A percentile compares a stretch with the other conserved stretches of the same genome.
phyloP scores from a whole-genome alignment of 2,329 filamentous ascomycete genomes.

The Elsinoe fawcettii region DNA sequence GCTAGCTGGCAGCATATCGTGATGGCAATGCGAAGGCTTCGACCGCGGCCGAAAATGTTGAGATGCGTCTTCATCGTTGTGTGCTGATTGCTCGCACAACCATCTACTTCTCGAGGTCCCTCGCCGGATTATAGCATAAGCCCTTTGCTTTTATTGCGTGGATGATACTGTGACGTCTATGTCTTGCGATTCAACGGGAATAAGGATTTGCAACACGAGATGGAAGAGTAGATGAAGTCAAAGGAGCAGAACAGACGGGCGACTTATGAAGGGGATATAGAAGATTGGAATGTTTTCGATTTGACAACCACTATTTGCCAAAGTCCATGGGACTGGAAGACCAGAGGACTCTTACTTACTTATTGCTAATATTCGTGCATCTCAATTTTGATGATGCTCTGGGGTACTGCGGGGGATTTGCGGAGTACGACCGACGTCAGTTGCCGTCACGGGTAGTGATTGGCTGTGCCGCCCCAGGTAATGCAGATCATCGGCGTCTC shows the following conservation, averaged over 20 bases:
- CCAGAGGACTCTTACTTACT: background rate
- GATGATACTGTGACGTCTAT: background rate
- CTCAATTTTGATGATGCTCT: background rate
- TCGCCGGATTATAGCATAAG: no score
- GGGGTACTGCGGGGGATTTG: background rate
- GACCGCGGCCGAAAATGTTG: slow-evolving; percentile 27
- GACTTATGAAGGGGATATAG: background rate
- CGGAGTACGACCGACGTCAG: slow-evolving; percentile 10
- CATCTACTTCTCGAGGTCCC: no score
- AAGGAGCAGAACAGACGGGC: background rate
- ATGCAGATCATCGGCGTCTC: background rate
- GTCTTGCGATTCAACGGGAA: background rate
- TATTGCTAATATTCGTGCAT: background rate
- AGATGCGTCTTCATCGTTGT: slow-evolving; percentile 18
- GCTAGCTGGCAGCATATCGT: slow-evolving; percentile 26
- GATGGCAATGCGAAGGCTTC: slow-evolving; percentile 25
- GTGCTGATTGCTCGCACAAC: background rate
- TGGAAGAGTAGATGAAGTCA: background rate
- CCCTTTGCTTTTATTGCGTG: background rate
- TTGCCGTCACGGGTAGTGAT: background rate
- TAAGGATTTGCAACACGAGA: background rate
- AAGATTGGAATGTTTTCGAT: background rate
- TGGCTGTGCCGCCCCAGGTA: background rate
- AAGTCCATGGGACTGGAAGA: background rate
- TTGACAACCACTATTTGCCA: background rate